Evolutionary conservation across 176 grass and related monocot genomes (phyloP).

Genomic region (Zea luxurians): DNA sequence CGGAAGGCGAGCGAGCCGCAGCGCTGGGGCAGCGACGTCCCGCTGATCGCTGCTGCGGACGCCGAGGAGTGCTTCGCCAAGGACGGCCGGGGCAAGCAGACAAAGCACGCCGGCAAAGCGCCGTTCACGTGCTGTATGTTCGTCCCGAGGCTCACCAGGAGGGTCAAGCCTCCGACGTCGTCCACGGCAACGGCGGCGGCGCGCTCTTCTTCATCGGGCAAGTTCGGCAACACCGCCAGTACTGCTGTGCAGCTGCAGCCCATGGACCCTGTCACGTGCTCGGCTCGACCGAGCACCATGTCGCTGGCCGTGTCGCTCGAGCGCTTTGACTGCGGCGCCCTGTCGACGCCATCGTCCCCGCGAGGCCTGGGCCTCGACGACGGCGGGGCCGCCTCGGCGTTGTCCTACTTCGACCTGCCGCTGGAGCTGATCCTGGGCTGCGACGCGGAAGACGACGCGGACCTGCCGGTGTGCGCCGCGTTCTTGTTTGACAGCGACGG

Average conservation of each 20-base stretch:
- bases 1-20: conserved; percentile 44
- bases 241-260: neutral
- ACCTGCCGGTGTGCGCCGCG: conserved; percentile 55
- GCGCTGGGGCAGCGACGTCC: conserved; percentile 47
- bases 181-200: neutral
- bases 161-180: conserved; percentile 27
- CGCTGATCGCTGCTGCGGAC: conserved; percentile 38
- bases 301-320: conserved; percentile 64
- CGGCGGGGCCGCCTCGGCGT: neutral
- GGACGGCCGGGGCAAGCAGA: conserved; percentile 15
- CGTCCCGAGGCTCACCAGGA: conserved; percentile 57
- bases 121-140: conserved; percentile 71
- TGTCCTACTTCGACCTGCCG: conserved; percentile 65
- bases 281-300: conserved; percentile 39
- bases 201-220: neutral
- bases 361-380: conserved; percentile 25
- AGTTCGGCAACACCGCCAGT: neutral
- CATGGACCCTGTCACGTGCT: conserved; percentile 1
- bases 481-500: conserved; percentile 77
- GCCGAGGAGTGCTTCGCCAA: conserved; percentile 30
- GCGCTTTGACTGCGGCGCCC: conserved; percentile 57
- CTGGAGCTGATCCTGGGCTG: conserved; percentile 62
- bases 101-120: neutral
- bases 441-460: conserved; percentile 41
- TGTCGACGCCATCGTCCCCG: conserved; percentile 41